Conservation (phyloP, 202 grass and related monocot genomes). For the Carex arenaria region DNA sequence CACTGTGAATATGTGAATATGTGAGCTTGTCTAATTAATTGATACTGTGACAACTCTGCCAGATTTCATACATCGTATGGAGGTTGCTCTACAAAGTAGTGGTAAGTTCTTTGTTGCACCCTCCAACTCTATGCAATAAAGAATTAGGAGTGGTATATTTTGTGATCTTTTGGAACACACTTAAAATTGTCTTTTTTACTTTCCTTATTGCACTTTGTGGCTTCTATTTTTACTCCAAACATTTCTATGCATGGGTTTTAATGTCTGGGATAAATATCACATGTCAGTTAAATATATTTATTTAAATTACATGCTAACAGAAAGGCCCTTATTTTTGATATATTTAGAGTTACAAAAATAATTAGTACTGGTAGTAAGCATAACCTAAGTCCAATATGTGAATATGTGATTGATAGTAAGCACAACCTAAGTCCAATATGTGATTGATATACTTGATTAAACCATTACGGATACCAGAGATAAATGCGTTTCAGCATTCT, state of each 20-base stretch:
- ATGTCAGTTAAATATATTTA: background rate
- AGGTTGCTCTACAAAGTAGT: constrained; percentile 56
- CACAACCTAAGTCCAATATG: too few species aligned
- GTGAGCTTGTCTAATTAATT: too few species aligned
- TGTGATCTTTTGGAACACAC: background rate
- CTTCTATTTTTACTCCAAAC: background rate
- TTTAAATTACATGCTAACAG: background rate
- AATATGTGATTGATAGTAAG: too few species aligned
- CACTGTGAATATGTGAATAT: too few species aligned
- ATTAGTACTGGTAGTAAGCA: too few species aligned
- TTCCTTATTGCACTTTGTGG: background rate
- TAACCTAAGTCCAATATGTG: too few species aligned
- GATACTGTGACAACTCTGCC: constrained; percentile 73
- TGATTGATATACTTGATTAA: too few species aligned
- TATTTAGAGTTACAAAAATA: too few species aligned
- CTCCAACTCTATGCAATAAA: background rate
- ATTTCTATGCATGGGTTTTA: background rate
- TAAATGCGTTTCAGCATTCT: too few species aligned
- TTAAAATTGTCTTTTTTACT: background rate
- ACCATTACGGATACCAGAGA: too few species aligned
- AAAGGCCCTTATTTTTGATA: too few species aligned
- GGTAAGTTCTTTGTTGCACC: constrained; percentile 29
- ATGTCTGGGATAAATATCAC: background rate
- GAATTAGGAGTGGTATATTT: background rate
- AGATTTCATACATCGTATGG: constrained; percentile 76